phyloP scores from a whole-genome alignment of 305 asterid species.

The Plantago rigida region DNA sequence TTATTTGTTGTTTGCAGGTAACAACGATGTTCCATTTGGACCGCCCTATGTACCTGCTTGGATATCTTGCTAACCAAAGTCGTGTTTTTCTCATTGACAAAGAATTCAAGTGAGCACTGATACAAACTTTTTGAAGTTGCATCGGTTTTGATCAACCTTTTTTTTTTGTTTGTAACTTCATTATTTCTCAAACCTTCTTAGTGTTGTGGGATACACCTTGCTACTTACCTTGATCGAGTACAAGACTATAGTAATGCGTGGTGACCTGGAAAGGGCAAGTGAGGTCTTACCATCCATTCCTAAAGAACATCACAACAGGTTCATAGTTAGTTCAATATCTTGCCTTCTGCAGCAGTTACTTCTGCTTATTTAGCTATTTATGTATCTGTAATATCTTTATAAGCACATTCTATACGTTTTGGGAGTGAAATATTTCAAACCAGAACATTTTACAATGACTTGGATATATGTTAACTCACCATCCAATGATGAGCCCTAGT shows the following conservation, averaged over 20 bases:
- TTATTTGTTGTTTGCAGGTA: constrained; percentile 42
- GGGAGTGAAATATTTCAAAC: no score
- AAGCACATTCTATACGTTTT: no score
- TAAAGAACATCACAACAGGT: constrained; percentile 87
- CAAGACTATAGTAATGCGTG: constrained; percentile 98
- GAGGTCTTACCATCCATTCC: constrained; percentile 85
- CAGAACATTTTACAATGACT: no score
- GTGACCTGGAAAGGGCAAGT: constrained; percentile 84
- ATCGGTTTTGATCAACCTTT: constrained; percentile 5
- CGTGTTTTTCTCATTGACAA: constrained; percentile 83
- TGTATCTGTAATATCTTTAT: neutral
- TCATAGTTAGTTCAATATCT: constrained; percentile 17
- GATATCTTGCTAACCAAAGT: constrained; percentile 91
- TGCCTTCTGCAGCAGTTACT: neutral
- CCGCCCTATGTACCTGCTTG: constrained; percentile 95
- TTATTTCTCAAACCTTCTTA: constrained; percentile 31
- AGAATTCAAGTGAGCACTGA: constrained; percentile 84
- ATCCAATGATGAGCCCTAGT: neutral
- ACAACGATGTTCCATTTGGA: constrained; percentile 97
- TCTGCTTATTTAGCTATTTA: neutral
- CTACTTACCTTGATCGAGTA: constrained; percentile 90
- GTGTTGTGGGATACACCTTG: constrained; percentile 81
- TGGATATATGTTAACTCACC: neutral
- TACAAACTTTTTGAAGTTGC: constrained; percentile 15
- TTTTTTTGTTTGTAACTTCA: constrained; percentile 3